Evolutionary conservation across 768 basidiomycete species (phyloP), one percentile per base, ranked within the genome.

Genomic region (Cyclocybe cylindracea): DNA sequence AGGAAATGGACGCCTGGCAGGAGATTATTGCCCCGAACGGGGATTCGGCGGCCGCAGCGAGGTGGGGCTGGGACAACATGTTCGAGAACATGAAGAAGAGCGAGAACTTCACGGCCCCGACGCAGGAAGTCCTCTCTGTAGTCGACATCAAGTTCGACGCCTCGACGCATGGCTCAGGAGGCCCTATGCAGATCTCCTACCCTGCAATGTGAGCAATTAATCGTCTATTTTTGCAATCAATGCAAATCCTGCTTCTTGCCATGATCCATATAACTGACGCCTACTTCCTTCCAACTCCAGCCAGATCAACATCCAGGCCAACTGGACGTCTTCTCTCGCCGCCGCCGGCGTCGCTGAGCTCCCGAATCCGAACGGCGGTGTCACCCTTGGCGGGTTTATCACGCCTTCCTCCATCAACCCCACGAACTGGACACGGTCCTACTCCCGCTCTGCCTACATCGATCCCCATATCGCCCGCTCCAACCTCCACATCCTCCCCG

Each of bases 381-480:
- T 71, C 18, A 74, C 74, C 53, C 72, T 75, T 63, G 80, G 84
- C 51, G 68, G 72, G 5, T 80, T 79, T 61, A 73, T 87, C 60
- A 74, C 83, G 0, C 76, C 84, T 3, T 78, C 78, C 5, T 72
- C 77, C 6, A 83, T 89, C 62, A 87, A 87, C 67, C 79, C 81
- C 1, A 49, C 71, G 24, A 86, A 85, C 68, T 80, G 78, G 71
- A 85, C 83, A 10, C 78, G 86, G 41, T 83, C 80, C 1, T 86
- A 86, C 67, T 74, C 85, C n/a, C 75, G 78, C 51, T 77, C 83
- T 0, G 85, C 79, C 3, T 86, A 86, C 71, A 82, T 86, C 64
- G 82, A 84, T 66, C 72, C 82, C 2, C 68, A 83, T 11, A 78
- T 83, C 2, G 76, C 79, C 7, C 74, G 83, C 34, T 46, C 74